Base-by-base conservation (phyloP, 1,284 basidiomycete genomes). In the Chalciporus sp. region DNA sequence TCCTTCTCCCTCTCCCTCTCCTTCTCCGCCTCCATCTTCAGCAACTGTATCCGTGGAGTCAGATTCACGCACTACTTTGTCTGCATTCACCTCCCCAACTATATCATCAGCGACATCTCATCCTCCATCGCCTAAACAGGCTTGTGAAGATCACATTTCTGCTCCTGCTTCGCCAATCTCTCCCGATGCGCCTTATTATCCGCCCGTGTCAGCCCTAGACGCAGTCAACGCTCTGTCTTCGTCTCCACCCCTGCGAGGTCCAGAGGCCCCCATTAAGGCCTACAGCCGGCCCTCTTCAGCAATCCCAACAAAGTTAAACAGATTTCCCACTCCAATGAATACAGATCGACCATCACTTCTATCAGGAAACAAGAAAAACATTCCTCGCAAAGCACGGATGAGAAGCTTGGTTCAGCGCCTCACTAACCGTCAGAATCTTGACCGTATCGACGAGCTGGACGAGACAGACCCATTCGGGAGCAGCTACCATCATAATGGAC, bases 391-490 rank as follows among this genome's bases (percentile, higher is more conserved):
- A 45, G 48, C 39, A 42, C 56, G 37, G 14, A 67, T 72, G 58
- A 71, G 50, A 17, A 58, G 66, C 5, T 42, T 72, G 26, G 55
- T 72, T 39, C 67, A 58, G 33, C 64, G 57, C 7, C 47, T 71
- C 14, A 67, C 69, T 31, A 67, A 62, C 42, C 68, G 57, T 54
- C 73, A 61, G 61, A 77, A 81, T 51, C 74, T 90, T 46, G 88
- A 90, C 70, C 77, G 78, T 27, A 86, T 90, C 56, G 88, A 90
- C 62, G 85, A 89, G 66, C 68, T 90, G 39, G 88, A 91, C 62
- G 86, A 88, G 65, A 81, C 81, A 12, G 85, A 83, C 64, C 85
- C 86, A 4, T 75, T 83, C 51, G 87, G 86, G 4, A 57, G 77
- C 16, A 68, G 75, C 14, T 72, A 85, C 58, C 88, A 90, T 64